Evolutionary conservation across 164 flowering plant genomes (phyloP), one percentile per base, ranked within the genome.

Genomic region (Saururus chinensis): DNA sequence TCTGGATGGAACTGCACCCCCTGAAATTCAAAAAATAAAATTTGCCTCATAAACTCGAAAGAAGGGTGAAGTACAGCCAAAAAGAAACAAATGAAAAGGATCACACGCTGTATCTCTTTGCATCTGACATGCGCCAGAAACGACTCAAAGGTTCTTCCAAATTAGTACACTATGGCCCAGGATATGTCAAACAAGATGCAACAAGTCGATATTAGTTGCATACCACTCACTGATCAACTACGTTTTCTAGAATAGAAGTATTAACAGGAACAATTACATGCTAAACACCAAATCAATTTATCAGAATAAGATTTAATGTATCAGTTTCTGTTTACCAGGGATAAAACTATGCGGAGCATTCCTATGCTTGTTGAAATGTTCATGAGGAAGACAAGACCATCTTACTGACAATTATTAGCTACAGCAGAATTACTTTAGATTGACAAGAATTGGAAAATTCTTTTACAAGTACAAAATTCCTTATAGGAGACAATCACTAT

Each of bases 1-100:
- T 86, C 93, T 0, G 89, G 89, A 75, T 86, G 89, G 71, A 86
- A 86, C 59, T 86, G 89, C 54, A 86, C 92, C n/a, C 89, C 92
- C 87, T 86, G 82, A 68, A 77, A 55, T 26, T 37, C n/a, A 37
- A 16, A 0, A 51, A 16, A 0, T 40, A 10, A 55, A 57, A 22
- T 22, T n/a, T 19, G 13, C 16, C 19, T 37, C 5, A 9, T 35
- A 4, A 58, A 19, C 20, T 14, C 10, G 14, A 25, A 26, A 23
- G 5, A 24, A 56, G 17, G 37, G 37, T 30, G 37, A 30, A 5
- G 19, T 11, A 53, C 56, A n/a, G 19, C 19, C 23, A 20, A 53
- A 1, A 58, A 37, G 22, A 10, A 37, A 24, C 35, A 55, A 22
- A 23, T 55, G 30, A 24, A 55, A 4, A 1, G 17, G 49, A 45